A percentile compares a stretch with the other conserved stretches of the same genome.
Evolutionary conservation across 140 eudicot genomes (phyloP).

Genomic region (Artemisia princeps): DNA sequence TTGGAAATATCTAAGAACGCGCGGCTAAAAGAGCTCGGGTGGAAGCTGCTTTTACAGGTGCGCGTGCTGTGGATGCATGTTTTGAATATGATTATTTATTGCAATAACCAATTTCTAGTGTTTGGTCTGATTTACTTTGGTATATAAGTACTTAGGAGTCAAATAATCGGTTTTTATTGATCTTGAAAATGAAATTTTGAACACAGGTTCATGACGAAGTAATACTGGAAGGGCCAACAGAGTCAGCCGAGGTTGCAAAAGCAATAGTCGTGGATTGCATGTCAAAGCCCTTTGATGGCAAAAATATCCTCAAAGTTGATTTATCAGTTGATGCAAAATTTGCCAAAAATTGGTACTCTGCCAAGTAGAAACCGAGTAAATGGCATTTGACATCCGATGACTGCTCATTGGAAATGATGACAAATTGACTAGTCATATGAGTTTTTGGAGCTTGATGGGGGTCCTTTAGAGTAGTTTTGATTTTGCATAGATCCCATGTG

Average conservation of each 20-base stretch:
- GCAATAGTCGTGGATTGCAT: slow-evolving; percentile 76
- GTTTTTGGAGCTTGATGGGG: slow-evolving; percentile 2
- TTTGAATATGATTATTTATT: neutral
- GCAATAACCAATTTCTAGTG: too few species aligned
- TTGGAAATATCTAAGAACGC: slow-evolving; percentile 61
- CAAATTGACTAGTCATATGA: neutral
- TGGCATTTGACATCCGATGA: slow-evolving; percentile 6
- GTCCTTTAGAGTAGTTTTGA: slow-evolving; percentile 5
- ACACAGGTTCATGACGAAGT: slow-evolving; percentile 96
- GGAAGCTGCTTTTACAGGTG: slow-evolving; percentile 89
- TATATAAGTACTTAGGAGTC: too few species aligned
- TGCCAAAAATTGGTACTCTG: slow-evolving; percentile 82
- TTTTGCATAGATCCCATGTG: slow-evolving; percentile 1
- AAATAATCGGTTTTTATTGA: neutral
- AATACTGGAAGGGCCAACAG: slow-evolving; percentile 89
- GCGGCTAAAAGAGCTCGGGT: slow-evolving; percentile 75
- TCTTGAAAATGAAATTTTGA: neutral
- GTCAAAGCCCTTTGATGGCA: slow-evolving; percentile 87
- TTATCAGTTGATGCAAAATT: slow-evolving; percentile 89
- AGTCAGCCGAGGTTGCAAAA: slow-evolving; percentile 82
- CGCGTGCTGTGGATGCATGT: neutral
- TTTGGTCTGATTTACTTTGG: too few species aligned
- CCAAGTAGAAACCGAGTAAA: slow-evolving; percentile 44
- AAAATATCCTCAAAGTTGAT: slow-evolving; percentile 62
- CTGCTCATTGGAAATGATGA: neutral